These are phyloP conservation scores for Solanum neorickii DNA, from an alignment of 257 asterid species.

Conservation along the genomic window DNA sequence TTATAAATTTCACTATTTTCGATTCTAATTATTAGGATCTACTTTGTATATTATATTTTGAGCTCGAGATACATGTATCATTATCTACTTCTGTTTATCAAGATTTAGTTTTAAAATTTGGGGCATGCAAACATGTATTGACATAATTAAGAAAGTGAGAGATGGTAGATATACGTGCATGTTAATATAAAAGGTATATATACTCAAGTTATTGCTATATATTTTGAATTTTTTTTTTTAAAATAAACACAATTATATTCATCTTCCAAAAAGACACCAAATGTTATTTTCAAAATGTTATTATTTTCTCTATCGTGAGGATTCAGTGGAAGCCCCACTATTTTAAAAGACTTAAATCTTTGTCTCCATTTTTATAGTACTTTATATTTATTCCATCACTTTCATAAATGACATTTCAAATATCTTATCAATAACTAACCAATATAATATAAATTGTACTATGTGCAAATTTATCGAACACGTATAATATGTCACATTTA, in stretches of 20 bases:
- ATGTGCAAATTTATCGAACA: background rate
- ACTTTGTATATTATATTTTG: no score
- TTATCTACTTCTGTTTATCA: no score
- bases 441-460: background rate
- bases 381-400: background rate
- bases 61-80: no score
- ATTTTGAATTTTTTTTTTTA: no score
- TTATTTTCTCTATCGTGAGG: background rate
- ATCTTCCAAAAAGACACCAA: background rate
- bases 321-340: background rate
- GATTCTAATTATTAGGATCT: no score
- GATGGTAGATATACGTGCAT: no score
- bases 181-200: no score
- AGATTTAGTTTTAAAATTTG: background rate
- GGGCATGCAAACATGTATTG: background rate
- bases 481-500: background rate
- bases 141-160: background rate
- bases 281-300: background rate
- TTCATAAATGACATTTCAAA: background rate
- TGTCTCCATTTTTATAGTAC: background rate
- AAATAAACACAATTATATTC: background rate
- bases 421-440: background rate
- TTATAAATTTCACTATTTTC: no score
- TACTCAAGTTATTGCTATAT: background rate
- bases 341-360: background rate